Conservation (phyloP, 1,284 basidiomycete genomes). For the Sphaerobolus stellatus region DNA sequence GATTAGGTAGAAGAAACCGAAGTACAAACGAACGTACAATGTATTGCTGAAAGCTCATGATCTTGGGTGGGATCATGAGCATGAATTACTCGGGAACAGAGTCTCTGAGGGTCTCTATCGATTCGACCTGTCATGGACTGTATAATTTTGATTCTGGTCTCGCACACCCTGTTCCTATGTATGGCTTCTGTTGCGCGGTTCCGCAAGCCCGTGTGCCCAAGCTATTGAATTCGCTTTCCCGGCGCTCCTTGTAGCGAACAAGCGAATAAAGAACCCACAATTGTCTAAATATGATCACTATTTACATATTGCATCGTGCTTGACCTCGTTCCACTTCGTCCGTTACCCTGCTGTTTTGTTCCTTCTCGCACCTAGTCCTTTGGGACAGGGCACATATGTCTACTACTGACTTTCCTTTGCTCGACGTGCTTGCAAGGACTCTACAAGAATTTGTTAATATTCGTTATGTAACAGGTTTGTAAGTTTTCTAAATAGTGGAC, state of each 20-base stretch:
- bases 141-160: too few relatives aligned
- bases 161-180: too few relatives aligned
- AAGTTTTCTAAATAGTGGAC: not conserved
- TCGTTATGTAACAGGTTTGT: slow-evolving; percentile 5
- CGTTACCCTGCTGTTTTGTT: not conserved
- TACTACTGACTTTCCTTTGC: not conserved
- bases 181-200: too few relatives aligned
- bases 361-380: not conserved
- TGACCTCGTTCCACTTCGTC: not conserved
- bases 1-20: too few relatives aligned
- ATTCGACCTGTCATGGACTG: too few relatives aligned
- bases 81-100: too few relatives aligned
- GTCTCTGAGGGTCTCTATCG: too few relatives aligned
- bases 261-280: not conserved
- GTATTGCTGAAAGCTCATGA: too few relatives aligned
- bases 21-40: too few relatives aligned
- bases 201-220: too few relatives aligned
- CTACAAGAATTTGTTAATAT: not conserved
- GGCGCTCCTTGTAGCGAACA: not conserved
- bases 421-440: not conserved
- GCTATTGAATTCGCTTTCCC: not conserved
- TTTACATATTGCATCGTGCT: not conserved
- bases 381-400: not conserved
- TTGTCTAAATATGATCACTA: not conserved
- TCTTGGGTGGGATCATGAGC: too few relatives aligned